These are phyloP conservation scores for Yamadazyma buinensis DNA, from an alignment of 1,139 yeast species.

Conservation along the genomic window DNA sequence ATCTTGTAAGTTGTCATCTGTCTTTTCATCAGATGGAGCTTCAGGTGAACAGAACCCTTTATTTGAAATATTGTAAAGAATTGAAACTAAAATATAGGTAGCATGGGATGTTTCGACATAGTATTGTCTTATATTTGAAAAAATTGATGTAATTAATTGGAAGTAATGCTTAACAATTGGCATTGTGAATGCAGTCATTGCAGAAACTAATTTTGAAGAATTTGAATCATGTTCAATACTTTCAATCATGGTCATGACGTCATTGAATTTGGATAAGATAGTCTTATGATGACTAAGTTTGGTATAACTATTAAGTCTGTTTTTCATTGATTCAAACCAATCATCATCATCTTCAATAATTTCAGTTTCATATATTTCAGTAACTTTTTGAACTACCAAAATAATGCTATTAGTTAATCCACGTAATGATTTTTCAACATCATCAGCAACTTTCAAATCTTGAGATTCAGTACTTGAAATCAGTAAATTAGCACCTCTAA, in stretches of 20 bases:
- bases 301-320: constrained; percentile 33
- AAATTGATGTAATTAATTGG: constrained; percentile 37
- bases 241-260: constrained; percentile 17
- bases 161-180: constrained; percentile 58
- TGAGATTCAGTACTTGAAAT: constrained; percentile 23
- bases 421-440: constrained; percentile 46
- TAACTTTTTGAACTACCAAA: constrained; percentile 60
- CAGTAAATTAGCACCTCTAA: constrained; percentile 15
- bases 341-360: constrained; percentile 51
- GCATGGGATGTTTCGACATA: constrained; percentile 58
- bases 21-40: constrained; percentile 65
- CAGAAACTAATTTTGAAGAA: constrained; percentile 35
- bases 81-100: constrained; percentile 53
- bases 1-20: constrained; percentile 61
- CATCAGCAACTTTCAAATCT: constrained; percentile 23
- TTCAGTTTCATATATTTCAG: constrained; percentile 29
- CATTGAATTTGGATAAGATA: constrained; percentile 21
- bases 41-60: constrained; percentile 94
- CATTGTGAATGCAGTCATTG: constrained; percentile 49
- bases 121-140: constrained; percentile 40
- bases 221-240: constrained; percentile 31
- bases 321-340: constrained; percentile 60
- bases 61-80: constrained; percentile 61
- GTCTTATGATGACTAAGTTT: constrained; percentile 26
- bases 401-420: constrained; percentile 59